A percentile compares a stretch with the other conserved stretches of the same genome.
Conservation (phyloP, 768 basidiomycete species). For the Tricholoma saponaceum region DNA sequence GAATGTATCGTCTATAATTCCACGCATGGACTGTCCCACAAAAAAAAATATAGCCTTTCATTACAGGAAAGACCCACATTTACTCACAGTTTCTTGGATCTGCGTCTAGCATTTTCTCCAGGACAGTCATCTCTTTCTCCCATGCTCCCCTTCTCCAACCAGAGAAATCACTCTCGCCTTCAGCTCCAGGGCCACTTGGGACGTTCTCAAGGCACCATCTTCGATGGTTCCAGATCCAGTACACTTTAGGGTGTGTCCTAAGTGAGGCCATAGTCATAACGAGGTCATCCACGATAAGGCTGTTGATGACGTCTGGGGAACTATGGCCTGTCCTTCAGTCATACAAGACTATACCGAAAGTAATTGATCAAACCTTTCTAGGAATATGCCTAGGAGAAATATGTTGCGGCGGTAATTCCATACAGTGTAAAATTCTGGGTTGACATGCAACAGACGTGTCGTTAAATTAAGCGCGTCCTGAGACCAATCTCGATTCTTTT, state of each 20-base stretch:
- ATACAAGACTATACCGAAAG: neutral
- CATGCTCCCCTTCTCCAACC: slow-evolving; percentile 82
- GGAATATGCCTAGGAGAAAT: slow-evolving; percentile 67
- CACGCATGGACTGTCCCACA: slow-evolving; percentile 77
- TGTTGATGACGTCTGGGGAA: slow-evolving; percentile 55
- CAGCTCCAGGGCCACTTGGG: slow-evolving; percentile 62
- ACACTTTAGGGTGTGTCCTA: slow-evolving; percentile 88
- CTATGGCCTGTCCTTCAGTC: slow-evolving; percentile 34
- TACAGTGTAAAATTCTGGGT: slow-evolving; percentile 94
- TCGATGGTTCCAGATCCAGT: slow-evolving; percentile 99
- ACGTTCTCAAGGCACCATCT: slow-evolving; percentile 91
- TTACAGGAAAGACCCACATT: neutral
- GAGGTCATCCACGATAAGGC: slow-evolving; percentile 68
- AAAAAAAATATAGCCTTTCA: neutral
- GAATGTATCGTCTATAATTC: slow-evolving; percentile 88
- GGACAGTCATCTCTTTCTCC: slow-evolving; percentile 81
- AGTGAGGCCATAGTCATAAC: slow-evolving; percentile 77
- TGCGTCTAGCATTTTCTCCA: slow-evolving; percentile 88
- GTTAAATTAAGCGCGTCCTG: slow-evolving; percentile 76
- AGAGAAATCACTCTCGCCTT: slow-evolving; percentile 37
- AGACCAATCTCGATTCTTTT: slow-evolving; percentile 63
- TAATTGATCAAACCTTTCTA: slow-evolving; percentile 43
- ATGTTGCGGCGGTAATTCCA: slow-evolving; percentile 95
- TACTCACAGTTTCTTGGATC: slow-evolving; percentile 90
- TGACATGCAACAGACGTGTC: slow-evolving; percentile 69